Conservation (phyloP, 495 filamentous ascomycete genomes). For the Polyplosphaeria fusca region DNA sequence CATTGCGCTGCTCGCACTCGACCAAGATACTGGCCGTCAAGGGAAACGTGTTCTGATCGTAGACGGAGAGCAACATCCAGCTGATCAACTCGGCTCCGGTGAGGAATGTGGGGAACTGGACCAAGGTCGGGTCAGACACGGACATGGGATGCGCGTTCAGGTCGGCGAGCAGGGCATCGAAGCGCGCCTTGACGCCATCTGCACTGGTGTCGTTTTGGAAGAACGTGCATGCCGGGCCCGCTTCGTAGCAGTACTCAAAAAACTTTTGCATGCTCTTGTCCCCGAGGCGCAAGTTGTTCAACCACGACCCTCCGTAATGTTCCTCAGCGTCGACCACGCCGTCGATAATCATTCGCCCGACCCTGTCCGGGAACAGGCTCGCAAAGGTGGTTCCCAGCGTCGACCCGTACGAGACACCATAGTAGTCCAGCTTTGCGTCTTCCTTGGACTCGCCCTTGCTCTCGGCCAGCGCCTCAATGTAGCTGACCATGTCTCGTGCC, state of each 20-base stretch:
- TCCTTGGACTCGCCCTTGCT: constrained; percentile 13
- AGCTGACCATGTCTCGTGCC: constrained; percentile 50
- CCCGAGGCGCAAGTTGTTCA: constrained; percentile 48
- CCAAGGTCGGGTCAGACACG: not conserved
- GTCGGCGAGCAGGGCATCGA: not conserved
- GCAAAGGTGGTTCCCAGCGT: constrained; percentile 38
- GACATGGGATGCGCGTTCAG: not conserved
- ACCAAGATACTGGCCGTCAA: not conserved
- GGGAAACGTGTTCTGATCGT: not conserved
- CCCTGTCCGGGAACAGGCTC: constrained; percentile 16
- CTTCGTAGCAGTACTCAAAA: constrained; percentile 49
- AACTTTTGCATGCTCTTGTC: constrained; percentile 51
- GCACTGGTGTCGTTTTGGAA: constrained; percentile 18
- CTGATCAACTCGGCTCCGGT: not conserved
- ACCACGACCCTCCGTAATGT: constrained; percentile 45
- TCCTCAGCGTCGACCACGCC: constrained; percentile 23
- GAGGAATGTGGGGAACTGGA: not conserved
- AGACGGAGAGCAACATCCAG: not conserved
- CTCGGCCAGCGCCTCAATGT: constrained; percentile 49
- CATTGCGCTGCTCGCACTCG: not conserved
- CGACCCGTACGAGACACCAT: constrained; percentile 35
- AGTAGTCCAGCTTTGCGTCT: constrained; percentile 35
- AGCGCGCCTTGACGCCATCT: not conserved
- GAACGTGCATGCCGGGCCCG: constrained; percentile 44
- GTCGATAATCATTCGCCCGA: constrained; percentile 20